Evolutionary conservation across 1,139 yeast species (phyloP).

Genomic region (Scheffersomyces stambukii): DNA sequence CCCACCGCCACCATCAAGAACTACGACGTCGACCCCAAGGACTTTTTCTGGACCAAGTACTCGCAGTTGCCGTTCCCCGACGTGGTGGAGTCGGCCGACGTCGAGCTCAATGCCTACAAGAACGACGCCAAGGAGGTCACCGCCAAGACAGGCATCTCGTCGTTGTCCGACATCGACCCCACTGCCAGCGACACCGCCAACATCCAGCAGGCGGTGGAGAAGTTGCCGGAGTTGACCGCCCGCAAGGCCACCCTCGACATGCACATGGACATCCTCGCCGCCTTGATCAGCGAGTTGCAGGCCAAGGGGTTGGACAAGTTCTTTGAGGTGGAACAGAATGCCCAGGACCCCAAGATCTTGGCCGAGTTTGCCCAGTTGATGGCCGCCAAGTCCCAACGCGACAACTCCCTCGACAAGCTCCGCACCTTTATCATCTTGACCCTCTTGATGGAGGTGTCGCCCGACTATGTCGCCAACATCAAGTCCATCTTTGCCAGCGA

Average conservation of each 20-base stretch:
- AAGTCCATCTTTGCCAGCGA: constrained; percentile 56
- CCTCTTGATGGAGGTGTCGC: constrained; percentile 52
- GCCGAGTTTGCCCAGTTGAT: constrained; percentile 57
- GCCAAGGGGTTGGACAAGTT: constrained; percentile 82
- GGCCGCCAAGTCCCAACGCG: constrained; percentile 38
- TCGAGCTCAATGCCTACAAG: constrained; percentile 75
- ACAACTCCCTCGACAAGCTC: constrained; percentile 71
- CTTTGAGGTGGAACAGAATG: constrained; percentile 87
- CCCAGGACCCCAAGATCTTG: constrained; percentile 57
- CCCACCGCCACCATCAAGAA: constrained; percentile 38
- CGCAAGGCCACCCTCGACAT: constrained; percentile 85
- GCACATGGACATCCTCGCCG: constrained; percentile 94
- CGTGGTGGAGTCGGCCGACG: constrained; percentile 93
- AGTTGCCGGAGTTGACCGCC: constrained; percentile 86
- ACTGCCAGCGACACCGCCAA: constrained; percentile 61
- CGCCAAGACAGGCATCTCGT: constrained; percentile 66
- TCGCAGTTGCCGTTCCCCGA: constrained; percentile 93
- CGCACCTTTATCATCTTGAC: constrained; percentile 81
- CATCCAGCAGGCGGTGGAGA: constrained; percentile 85
- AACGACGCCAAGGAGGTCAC: constrained; percentile 86
- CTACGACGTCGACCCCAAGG: constrained; percentile 87
- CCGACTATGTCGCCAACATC: constrained; percentile 63
- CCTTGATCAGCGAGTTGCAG: constrained; percentile 77
- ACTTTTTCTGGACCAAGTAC: constrained; percentile 86
- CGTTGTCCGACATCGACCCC: constrained; percentile 72